Base-by-base conservation (phyloP, 108 stramenopile genomes). In the Craspedostauros australis region DNA sequence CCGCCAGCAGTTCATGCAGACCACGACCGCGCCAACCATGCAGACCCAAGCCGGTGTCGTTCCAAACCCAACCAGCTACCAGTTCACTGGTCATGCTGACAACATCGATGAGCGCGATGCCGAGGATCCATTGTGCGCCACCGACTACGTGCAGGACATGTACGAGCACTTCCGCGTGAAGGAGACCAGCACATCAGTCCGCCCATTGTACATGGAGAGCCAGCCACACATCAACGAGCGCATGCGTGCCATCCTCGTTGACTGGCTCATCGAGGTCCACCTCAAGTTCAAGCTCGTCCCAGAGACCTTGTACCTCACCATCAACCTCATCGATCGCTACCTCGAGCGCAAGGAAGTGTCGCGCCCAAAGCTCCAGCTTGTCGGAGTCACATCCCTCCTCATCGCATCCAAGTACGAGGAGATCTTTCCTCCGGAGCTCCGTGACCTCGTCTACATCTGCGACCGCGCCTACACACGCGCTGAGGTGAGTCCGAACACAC, bases 371-470 rank as follows among this genome's bases (percentile, higher is more conserved):
- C 75, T 99, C 38, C 98, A 99, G 64, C 93, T 99, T 5, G 85
- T 99, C 18, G 98, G 98, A 21, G 96, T 97, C 32, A 95, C 96
- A 19, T 88, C 94, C 21, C 82, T 99, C 30, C 72, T 99, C 53
- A 83, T 99, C 41, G 98, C 98, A 8, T 91, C 93, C 58, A 99
- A 99, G 75, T 97, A 99, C 66, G 98, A 99, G 55, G 98, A 99
- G 69, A 97, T 97, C 56, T 96, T 96, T 39, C 89, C 92, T 57
- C 98, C 96, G 6, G 95, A 97, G 75, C 86, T 96, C 14, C 69
- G 88, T n/a, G 98, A 99, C 60, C 84, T 96, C 37, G 96, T 99
- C 24, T 99, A 94, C 82, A 99, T 99, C 51, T 96, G 96, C 25
- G 96, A 97, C 54, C 65, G 65, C 18, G 75, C 75, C 32, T 76